Base-by-base conservation (phyloP, 2,329 filamentous ascomycete genomes). In the Cladosporium austrohemisphaericum region DNA sequence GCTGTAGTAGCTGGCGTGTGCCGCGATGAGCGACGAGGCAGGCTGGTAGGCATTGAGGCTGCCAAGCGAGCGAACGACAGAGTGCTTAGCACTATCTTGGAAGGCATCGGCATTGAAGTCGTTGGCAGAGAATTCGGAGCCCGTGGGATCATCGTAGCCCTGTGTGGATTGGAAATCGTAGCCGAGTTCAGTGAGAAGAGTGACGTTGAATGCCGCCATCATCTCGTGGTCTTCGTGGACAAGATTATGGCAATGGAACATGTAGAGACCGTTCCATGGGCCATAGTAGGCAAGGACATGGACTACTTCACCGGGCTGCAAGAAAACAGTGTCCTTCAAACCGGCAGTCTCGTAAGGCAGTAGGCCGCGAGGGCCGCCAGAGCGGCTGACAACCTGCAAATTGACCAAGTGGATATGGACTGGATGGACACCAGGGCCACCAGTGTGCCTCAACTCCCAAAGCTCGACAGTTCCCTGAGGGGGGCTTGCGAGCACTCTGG, bases 381-480 rank as follows among this genome's bases (percentile, higher is more conserved):
- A 71, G 14, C 79, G 74, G 6, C 66, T 68, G 18, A 80, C 56
- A 28, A 83, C 68, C 49, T 76, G 72, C 62, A 83, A 77, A 57
- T 81, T 78, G 40, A 83, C 73, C 1, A 82, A 68, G 57, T 83
- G 80, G 40, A 82, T 73, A 60, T 83, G 79, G 25, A 71, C 64
- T 1, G 77, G 78, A 55, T 81, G 78, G 2, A 72, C 71, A 61
- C 75, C 76, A 20, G 71, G 73, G 13, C 74, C 76, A 11, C 68
- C 69, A 20, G 64, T 67, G 60, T 82, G 80, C 51, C 70, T 66
- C 5, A 78, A 64, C 58, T 73, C 68, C 74, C 74, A 78, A 41
- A 73, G 66, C 62, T 78, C 71, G 5, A 73, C 68, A 4, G 69
- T 70, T 37, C 75, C 75, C 37, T 70, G 71, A 3, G 68, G 66